Base-by-base conservation (phyloP, 805 yeast genomes). In the Candida coleopterorum region DNA sequence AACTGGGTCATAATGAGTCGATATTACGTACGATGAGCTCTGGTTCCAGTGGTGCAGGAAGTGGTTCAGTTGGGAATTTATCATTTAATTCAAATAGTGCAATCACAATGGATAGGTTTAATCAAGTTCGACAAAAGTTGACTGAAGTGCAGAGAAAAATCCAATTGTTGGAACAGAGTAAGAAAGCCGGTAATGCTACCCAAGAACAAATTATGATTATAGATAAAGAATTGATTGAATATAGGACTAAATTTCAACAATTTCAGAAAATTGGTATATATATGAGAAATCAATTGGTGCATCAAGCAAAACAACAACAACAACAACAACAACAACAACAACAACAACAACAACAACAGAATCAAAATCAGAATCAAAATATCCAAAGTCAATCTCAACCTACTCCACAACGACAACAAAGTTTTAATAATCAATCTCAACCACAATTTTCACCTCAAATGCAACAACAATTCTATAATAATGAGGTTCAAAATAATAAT, bases 211-310 rank as follows among this genome's bases (percentile, higher is more conserved):
- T 68, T 25, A 55, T 65, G 4, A 62, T 62, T 28, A 58, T 72
- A n/a, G 63, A 64, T 10, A 68, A 65, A 35, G 78, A 77, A 48
- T 74, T 77, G 42, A 58, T 60, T 14, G 72, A 72, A 25, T 50
- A 74, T 44, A 70, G 62, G 39, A 59, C 56, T 24, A 70, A 74
- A 38, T 68, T 68, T 43, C 67, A 69, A 16, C 72, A 71, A 32
- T 76, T 72, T 46, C 74, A 71, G 40, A 68, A 68, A 38, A 68
- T 71, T 33, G 80, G 79, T 1, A 52, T 64, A 22, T 70, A 67
- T 44, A 59, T 75, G 64, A 58, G 63, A 29, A 59, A 63, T 35
- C 69, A 65, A 46, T 53, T 69, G 35, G 49, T 62, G 29, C 64
- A 59, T 29, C 62, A 55, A 46, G 62, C 58, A 4, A 48, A 27